Base-by-base conservation (phyloP, 2,329 filamentous ascomycete genomes). In the Xylariaceae sp. region DNA sequence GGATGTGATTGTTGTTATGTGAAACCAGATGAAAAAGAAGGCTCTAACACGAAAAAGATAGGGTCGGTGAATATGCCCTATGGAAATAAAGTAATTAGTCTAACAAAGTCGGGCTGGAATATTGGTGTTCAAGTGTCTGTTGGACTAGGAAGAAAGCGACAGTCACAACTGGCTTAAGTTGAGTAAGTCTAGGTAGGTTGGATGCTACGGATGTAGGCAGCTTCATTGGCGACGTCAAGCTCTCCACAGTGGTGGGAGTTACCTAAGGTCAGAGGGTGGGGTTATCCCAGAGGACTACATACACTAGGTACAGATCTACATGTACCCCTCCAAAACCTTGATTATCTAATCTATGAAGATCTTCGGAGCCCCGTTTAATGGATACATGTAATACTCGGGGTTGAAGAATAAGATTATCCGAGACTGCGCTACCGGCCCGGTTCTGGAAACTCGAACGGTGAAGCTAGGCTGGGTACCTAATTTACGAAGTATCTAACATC, bases 201-300 rank as follows among this genome's bases (percentile, higher is more conserved):
- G 44, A 18, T n/a, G 14, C 19, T 20, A 18, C 16, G 16, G 1
- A 48, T 45, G 57, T 54, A 64, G 62, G 62, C 62, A 64, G 49
- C 60, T 62, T 62, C 48, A 53, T 48, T 50, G 55, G 12, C 50
- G 43, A 64, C 62, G 62, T 64, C 62, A 64, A 64, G 62, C 52
- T 64, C 49, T 37, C 48, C 56, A 57, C 59, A 54, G 53, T 56
- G 26, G 46, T 48, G 40, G 14, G 20, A 20, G 54, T 56, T 52
- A 52, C 49, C 58, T 52, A 50, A 47, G 47, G 40, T 18, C 14
- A 40, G 44, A n/a, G n/a, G n/a, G n/a, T n/a, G n/a, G n/a, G n/a
- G n/a, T n/a, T n/a, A n/a, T n/a, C n/a, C n/a, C n/a, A n/a, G n/a
- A n/a, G n/a, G n/a, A n/a, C n/a, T n/a, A n/a, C n/a, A n/a, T n/a